Percentiles rank a stretch among this genome's conserved stretches.
These are phyloP conservation scores for Picea abies DNA, from an alignment of 83 land plant species.

Conservation along the genomic window DNA sequence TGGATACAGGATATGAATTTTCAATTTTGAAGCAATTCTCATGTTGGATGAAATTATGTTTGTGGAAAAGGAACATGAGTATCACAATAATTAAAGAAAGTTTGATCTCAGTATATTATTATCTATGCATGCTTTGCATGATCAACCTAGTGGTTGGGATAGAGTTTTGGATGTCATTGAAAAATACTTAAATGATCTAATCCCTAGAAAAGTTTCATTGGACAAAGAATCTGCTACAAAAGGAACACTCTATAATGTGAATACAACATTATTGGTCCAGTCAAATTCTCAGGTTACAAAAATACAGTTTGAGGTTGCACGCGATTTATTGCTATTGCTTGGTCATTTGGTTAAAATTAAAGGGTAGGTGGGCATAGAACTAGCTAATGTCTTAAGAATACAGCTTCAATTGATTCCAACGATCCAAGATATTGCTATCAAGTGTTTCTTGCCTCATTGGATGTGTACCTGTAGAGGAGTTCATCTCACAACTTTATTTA, in stretches of 20 bases:
- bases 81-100: conserved; percentile 60
- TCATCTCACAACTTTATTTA: conserved; percentile 59
- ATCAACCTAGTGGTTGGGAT: conserved; percentile 60
- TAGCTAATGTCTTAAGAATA: conserved; percentile 40
- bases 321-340: conserved; percentile 66
- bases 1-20: conserved; percentile 64
- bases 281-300: conserved; percentile 63
- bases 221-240: conserved; percentile 5
- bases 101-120: conserved; percentile 63
- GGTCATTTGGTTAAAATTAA: conserved; percentile 49
- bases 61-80: conserved; percentile 45
- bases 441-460: conserved; percentile 53
- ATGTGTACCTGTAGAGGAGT: conserved; percentile 58
- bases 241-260: conserved; percentile 22
- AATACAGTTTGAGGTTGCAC: conserved; percentile 74
- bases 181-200: conserved; percentile 46
- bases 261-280: conserved; percentile 46
- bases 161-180: conserved; percentile 56
- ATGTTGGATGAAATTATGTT: conserved; percentile 56
- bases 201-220: conserved; percentile 28
- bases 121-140: conserved; percentile 46
- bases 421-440: conserved; percentile 41
- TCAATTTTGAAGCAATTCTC: conserved; percentile 20
- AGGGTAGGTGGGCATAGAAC: conserved; percentile 48
- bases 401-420: conserved; percentile 51